phyloP scores from a whole-genome alignment of 2,329 filamentous ascomycete genomes.

The Aspergillus fischeri region DNA sequence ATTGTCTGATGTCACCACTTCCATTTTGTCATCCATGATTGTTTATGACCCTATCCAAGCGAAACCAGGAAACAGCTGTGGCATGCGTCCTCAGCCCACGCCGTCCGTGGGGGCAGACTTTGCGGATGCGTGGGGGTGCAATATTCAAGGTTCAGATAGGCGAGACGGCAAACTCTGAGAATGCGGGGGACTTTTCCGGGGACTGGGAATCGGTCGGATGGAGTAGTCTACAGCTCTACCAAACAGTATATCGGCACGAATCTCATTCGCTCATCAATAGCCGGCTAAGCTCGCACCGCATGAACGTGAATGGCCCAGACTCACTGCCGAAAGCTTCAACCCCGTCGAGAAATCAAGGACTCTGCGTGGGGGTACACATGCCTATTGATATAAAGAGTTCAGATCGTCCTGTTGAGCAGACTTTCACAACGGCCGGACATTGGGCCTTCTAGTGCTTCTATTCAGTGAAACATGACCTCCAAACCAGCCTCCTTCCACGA shows the following conservation, averaged over 20 bases:
- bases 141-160: not conserved
- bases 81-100: not conserved
- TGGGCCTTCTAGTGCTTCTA: not conserved
- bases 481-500: constrained; percentile 18
- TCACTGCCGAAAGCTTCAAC: not conserved
- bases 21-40: no score
- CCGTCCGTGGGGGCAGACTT: not conserved
- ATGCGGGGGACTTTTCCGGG: not conserved
- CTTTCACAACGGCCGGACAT: not conserved
- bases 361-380: not conserved
- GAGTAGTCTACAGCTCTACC: not conserved
- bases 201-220: not conserved
- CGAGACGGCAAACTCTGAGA: not conserved
- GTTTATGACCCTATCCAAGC: not conserved
- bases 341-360: not conserved
- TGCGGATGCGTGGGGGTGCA: not conserved
- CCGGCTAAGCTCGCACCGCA: not conserved
- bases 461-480: not conserved
- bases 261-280: not conserved
- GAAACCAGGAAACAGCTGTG: not conserved
- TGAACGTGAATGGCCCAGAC: not conserved
- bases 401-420: not conserved
- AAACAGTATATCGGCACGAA: not conserved
- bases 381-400: not conserved
- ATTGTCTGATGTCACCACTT: not conserved